Evolutionary conservation across 73 alveolate species (phyloP).

Genomic region (Blepharisma stoltei): DNA sequence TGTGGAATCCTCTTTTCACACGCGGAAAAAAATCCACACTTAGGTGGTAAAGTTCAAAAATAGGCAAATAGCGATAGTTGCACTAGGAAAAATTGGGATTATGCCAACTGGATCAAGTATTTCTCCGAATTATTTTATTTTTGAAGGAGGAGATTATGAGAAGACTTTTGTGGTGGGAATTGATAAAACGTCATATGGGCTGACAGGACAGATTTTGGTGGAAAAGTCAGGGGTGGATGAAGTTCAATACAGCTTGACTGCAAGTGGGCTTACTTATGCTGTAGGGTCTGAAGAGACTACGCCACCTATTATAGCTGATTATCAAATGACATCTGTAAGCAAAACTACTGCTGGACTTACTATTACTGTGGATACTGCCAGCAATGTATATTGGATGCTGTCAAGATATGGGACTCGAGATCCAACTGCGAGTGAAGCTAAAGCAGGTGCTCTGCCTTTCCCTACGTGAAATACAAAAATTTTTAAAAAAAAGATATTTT

Average conservation of each 20-base stretch:
- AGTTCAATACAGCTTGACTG: neutral
- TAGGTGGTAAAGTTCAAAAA: too few relatives aligned
- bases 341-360: neutral
- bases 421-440: neutral
- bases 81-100: slow-evolving; percentile 1
- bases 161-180: neutral
- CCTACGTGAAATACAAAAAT: too few relatives aligned
- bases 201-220: slow-evolving; percentile 2
- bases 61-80: too few relatives aligned
- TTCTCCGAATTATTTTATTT: slow-evolving; percentile 2
- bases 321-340: neutral
- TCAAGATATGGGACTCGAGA: slow-evolving; percentile 20
- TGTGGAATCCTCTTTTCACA: too few relatives aligned
- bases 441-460: neutral
- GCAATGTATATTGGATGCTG: slow-evolving; percentile 26
- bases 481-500: too few relatives aligned
- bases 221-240: slow-evolving; percentile 12
- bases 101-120: neutral
- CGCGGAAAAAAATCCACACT: too few relatives aligned
- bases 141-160: neutral
- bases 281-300: neutral
- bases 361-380: neutral
- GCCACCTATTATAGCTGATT: slow-evolving; percentile 6
- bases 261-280: neutral
- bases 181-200: neutral